phyloP scores from a whole-genome alignment of 2,329 filamentous ascomycete species.

The Reticulascus tulasneorum region DNA sequence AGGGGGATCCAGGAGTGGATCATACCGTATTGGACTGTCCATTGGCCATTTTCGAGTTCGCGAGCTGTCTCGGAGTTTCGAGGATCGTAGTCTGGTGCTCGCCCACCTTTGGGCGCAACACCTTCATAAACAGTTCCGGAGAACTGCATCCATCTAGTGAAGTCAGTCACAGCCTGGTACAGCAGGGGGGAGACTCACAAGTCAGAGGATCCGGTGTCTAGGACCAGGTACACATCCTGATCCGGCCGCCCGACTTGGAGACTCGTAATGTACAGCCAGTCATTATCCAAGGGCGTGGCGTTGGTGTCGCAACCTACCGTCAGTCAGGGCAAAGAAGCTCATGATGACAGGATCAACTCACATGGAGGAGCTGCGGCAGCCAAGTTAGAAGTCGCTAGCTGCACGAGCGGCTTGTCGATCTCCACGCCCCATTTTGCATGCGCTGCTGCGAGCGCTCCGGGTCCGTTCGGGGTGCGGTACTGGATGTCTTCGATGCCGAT shows the following conservation, averaged over 20 bases:
- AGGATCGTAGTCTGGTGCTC: conserved; percentile 44
- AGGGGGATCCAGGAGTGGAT: conserved; percentile 22
- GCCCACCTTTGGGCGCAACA: too few relatives aligned
- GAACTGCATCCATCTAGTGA: too few relatives aligned
- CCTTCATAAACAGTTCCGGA: too few relatives aligned
- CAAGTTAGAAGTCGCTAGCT: too few relatives aligned
- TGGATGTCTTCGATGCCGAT: conserved; percentile 7
- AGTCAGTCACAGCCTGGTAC: too few relatives aligned
- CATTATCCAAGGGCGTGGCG: conserved; percentile 1
- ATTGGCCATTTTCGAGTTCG: conserved; percentile 38
- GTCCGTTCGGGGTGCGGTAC: conserved; percentile 5
- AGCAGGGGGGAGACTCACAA: conserved; percentile 1
- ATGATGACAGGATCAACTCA: too few relatives aligned
- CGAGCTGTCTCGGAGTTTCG: conserved; percentile 40
- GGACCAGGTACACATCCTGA: conserved; percentile 8
- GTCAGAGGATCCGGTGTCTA: conserved; percentile 8
- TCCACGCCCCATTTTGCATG: conserved; percentile 9
- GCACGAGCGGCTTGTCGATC: conserved; percentile 6
- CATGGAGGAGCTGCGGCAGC: too few relatives aligned
- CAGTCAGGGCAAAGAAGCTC: too few relatives aligned
- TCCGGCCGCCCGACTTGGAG: conserved; percentile 5
- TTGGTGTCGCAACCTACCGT: too few relatives aligned
- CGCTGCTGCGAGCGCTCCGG: conserved; percentile 8
- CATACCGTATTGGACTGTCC: conserved; percentile 46
- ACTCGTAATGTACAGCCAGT: conserved; percentile 10